Conservation (phyloP, 2,329 filamentous ascomycete species). For the Dothistroma pini region DNA sequence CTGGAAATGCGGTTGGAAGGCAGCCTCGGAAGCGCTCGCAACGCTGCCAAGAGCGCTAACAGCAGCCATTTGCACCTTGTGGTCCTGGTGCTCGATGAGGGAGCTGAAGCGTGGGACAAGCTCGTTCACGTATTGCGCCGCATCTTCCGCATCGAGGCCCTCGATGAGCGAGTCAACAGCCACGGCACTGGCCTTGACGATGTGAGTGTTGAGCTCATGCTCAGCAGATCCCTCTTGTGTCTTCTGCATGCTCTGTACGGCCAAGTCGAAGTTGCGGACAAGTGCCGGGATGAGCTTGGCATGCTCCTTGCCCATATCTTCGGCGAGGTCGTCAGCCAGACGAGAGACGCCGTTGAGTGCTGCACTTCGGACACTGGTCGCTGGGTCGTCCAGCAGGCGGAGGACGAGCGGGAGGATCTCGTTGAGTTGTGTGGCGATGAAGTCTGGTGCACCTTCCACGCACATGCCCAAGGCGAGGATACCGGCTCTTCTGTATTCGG, state of each 20-base stretch:
- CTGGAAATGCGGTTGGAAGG: conserved; percentile 88
- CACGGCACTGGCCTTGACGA: conserved; percentile 84
- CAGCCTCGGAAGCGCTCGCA: conserved; percentile 75
- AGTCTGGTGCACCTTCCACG: conserved; percentile 95
- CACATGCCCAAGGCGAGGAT: conserved; percentile 90
- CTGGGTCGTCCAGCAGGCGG: conserved; percentile 77
- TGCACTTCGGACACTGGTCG: conserved; percentile 78
- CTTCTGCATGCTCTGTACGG: conserved; percentile 62
- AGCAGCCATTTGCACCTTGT: conserved; percentile 83
- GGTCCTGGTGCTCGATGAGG: conserved; percentile 78
- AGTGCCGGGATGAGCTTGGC: conserved; percentile 77
- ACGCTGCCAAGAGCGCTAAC: conserved; percentile 88
- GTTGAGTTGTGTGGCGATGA: conserved; percentile 88
- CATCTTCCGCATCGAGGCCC: conserved; percentile 74
- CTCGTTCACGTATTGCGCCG: conserved; percentile 75
- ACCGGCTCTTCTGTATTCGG: conserved; percentile 81
- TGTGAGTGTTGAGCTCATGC: conserved; percentile 72
- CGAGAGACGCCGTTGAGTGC: conserved; percentile 84
- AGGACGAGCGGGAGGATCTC: conserved; percentile 82
- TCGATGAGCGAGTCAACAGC: conserved; percentile 90
- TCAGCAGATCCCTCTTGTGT: conserved; percentile 42
- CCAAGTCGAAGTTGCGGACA: conserved; percentile 82
- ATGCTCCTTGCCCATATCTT: conserved; percentile 84
- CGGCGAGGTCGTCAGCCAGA: conserved; percentile 87
- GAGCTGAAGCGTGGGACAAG: conserved; percentile 80